Percentiles rank a stretch among this genome's conserved stretches.
These are phyloP conservation scores for Haplosporangium sp. DNA, from an alignment of 371 early-diverging fungal species.

Conservation along the genomic window DNA sequence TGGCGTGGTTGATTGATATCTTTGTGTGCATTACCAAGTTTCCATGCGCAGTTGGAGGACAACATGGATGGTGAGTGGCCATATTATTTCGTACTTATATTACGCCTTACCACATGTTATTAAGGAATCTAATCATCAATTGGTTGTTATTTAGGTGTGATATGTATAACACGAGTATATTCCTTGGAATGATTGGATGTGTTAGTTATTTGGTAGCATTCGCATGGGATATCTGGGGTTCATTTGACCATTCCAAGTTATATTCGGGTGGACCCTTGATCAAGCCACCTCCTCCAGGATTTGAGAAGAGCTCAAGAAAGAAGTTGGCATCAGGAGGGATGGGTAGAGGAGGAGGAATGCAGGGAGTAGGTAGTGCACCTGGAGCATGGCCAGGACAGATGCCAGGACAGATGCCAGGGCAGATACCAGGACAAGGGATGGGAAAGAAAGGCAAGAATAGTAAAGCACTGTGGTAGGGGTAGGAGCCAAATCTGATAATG, in stretches of 20 bases:
- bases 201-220: constrained; percentile 59
- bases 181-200: constrained; percentile 65
- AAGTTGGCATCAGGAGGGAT: neutral
- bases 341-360: neutral
- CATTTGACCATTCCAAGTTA: constrained; percentile 44
- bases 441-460: constrained; percentile 29
- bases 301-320: constrained; percentile 13
- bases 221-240: constrained; percentile 65
- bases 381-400: constrained; percentile 26
- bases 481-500: no score
- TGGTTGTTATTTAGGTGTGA: constrained; percentile 59
- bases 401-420: constrained; percentile 15
- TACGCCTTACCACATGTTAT: neutral
- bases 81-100: neutral
- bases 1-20: constrained; percentile 67
- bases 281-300: constrained; percentile 45
- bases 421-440: constrained; percentile 11
- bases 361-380: neutral
- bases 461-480: constrained; percentile 30
- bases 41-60: constrained; percentile 60
- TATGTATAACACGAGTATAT: constrained; percentile 70
- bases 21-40: constrained; percentile 68
- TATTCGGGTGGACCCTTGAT: constrained; percentile 25
- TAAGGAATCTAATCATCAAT: no score
- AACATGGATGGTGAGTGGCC: constrained; percentile 53